Evolutionary conservation across 2,329 filamentous ascomycete genomes (phyloP), one percentile per base, ranked within the genome.

Genomic region (Bipolaris zeicola): DNA sequence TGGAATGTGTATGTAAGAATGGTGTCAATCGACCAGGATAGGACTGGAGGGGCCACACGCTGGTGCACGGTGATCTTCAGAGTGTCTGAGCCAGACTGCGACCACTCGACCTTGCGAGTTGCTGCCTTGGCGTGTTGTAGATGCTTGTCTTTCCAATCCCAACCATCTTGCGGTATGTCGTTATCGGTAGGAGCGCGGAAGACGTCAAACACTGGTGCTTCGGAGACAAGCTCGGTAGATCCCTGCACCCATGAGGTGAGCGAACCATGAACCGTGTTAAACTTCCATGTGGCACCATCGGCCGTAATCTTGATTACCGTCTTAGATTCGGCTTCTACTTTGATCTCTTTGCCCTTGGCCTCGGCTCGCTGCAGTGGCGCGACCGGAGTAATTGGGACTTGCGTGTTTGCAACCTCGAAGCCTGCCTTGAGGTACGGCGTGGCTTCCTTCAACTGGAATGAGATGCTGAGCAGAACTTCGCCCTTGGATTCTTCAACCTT

Each of bases 151-250:
- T 80, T 75, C 87, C 87, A 89, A 62, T 88, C 84, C 5, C 79
- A 80, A 3, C 83, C 78, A 10, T 84, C 82, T 14, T 74, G 67
- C 0, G 83, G 80, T 0, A 78, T 76, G 65, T 90, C 87, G 64
- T 90, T 90, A 71, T 90, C 85, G 0, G 87, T 89, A 13, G 82
- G 81, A 0, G 87, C 84, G 4, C 87, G 84, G 81, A 86, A 89
- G 73, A 89, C 85, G 5, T 79, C 77, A 1, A 83, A 79, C 7
- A 72, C 68, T 0, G 79, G 73, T 65, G 73, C 64, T 43, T 64
- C 62, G 26, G 66, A 57, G 33, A 75, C 67, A 10, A 74, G 42
- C 28, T 79, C 18, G 18, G 69, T 45, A 72, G 76, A 51, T 26
- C 58, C 50, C 49, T 76, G 61, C 20, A 63, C 60, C 39, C 67